These are phyloP conservation scores for Meredithiella fracta DNA, from an alignment of 2,329 filamentous ascomycete species.

Conservation along the genomic window DNA sequence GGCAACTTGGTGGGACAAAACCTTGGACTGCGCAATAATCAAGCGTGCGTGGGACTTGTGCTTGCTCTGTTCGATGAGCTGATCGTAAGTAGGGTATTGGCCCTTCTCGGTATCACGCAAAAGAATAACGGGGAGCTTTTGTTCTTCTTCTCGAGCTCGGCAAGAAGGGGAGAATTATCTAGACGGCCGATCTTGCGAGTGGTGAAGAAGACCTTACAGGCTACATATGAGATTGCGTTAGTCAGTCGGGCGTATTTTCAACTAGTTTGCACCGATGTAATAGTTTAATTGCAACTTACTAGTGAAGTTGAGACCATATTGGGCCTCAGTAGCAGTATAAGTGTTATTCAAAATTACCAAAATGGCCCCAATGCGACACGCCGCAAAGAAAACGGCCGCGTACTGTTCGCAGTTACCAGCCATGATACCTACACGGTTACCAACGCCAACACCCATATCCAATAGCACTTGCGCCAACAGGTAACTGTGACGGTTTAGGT, in stretches of 20 bases:
- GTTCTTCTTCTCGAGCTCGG: constrained; percentile 31
- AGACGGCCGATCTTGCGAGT: constrained; percentile 50
- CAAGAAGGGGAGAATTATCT: constrained; percentile 44
- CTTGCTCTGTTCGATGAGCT: constrained; percentile 37
- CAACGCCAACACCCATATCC: constrained; percentile 47
- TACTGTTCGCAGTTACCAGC: constrained; percentile 70
- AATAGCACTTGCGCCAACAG: constrained; percentile 49
- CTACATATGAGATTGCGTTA: constrained; percentile 23
- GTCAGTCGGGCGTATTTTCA: neutral
- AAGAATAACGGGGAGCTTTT: constrained; percentile 37
- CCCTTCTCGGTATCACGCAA: constrained; percentile 41
- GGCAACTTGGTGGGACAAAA: constrained; percentile 50
- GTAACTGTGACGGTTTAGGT: constrained; percentile 45
- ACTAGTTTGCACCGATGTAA: neutral
- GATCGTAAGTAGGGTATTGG: constrained; percentile 42
- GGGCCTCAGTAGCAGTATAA: constrained; percentile 56
- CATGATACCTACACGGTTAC: constrained; percentile 61
- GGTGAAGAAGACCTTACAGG: constrained; percentile 58
- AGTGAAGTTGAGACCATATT: constrained; percentile 54
- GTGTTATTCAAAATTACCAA: constrained; percentile 71
- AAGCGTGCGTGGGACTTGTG: constrained; percentile 33
- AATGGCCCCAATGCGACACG: constrained; percentile 48
- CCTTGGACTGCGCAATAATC: constrained; percentile 34
- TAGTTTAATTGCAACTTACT: constrained; percentile 27
- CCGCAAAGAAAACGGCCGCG: constrained; percentile 58